A percentile compares a stretch with the other conserved stretches of the same genome.
Conservation (phyloP, 192 early-diverging fungal species). For the Phlyctochytrium arcticum region DNA sequence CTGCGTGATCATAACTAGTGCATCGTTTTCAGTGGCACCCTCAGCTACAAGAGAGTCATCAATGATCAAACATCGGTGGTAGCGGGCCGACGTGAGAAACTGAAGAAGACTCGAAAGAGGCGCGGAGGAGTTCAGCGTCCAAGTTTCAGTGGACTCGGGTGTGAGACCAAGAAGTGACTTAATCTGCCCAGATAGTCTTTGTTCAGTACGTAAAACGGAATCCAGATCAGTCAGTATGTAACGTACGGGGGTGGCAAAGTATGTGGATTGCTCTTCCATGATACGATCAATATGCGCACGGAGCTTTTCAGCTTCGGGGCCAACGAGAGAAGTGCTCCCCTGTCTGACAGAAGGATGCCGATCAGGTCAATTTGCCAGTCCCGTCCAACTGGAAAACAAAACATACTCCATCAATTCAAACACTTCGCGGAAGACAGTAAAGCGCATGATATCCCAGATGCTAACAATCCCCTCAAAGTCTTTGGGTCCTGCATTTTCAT, state of each 20-base stretch:
- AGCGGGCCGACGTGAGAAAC: conserved; percentile 27
- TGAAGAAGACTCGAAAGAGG: conserved; percentile 35
- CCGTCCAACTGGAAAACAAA: neutral
- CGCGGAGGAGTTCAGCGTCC: conserved; percentile 36
- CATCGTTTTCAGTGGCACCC: conserved; percentile 11
- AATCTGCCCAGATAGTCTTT: neutral
- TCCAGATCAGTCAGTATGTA: no score
- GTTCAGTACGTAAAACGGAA: no score
- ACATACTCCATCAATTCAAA: conserved; percentile 40
- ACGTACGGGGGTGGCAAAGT: conserved; percentile 33
- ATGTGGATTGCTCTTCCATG: conserved; percentile 25
- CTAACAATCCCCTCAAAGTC: conserved; percentile 37
- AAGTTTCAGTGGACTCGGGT: conserved; percentile 31
- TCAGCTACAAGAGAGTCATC: conserved; percentile 29
- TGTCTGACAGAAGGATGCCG: neutral
- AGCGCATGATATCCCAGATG: conserved; percentile 44
- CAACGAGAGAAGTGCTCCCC: neutral
- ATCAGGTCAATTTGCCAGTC: neutral
- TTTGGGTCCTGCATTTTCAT: neutral
- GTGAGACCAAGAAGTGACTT: conserved; percentile 28
- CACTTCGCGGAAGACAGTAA: conserved; percentile 44
- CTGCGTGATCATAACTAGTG: conserved; percentile 34
- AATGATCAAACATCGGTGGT: conserved; percentile 44
- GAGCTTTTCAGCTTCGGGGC: neutral
- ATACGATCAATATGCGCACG: neutral